Percentiles rank a stretch among this genome's conserved stretches.
Evolutionary conservation across 768 basidiomycete species (phyloP).

Genomic region (Myochromella boudieri): DNA sequence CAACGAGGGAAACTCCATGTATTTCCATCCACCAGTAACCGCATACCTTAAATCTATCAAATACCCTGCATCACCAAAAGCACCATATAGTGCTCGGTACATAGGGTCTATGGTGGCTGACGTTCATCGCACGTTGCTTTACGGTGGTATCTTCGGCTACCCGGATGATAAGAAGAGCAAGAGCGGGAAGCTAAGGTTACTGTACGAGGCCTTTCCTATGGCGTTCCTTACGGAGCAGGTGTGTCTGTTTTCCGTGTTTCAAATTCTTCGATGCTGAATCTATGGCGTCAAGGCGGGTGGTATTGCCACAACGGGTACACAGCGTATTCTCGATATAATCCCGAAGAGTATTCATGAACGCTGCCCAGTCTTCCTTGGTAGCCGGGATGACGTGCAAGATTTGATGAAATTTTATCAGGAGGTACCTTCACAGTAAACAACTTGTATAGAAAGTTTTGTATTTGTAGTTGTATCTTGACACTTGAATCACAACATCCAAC

Average conservation of each 20-base stretch:
- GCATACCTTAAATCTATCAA: constrained; percentile 92
- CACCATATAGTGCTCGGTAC: constrained; percentile 89
- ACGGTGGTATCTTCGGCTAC: constrained; percentile 98
- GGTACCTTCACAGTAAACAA: constrained; percentile 24
- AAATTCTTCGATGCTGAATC: constrained; percentile 7
- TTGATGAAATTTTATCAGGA: constrained; percentile 82
- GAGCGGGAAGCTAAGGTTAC: constrained; percentile 87
- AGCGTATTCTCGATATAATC: constrained; percentile 88
- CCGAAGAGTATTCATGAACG: constrained; percentile 89
- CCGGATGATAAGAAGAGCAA: constrained; percentile 98
- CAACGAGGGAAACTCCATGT: constrained; percentile 97
- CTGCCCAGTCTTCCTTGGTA: constrained; percentile 91
- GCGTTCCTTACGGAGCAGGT: constrained; percentile 93
- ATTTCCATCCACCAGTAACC: constrained; percentile 81
- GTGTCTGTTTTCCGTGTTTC: constrained; percentile 14
- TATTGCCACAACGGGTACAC: constrained; percentile 92
- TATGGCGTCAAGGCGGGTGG: constrained; percentile 76
- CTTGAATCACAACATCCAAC: no score
- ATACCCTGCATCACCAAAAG: constrained; percentile 73
- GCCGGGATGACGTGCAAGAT: constrained; percentile 90
- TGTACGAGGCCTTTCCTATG: constrained; percentile 99
- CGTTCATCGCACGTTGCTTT: constrained; percentile 93
- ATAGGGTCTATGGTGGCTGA: constrained; percentile 99
- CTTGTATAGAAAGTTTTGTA: no score
- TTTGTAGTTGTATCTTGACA: constrained; percentile 19